A percentile compares a stretch with the other conserved stretches of the same genome.
Conservation (phyloP, 2,329 filamentous ascomycete species). For the Zymoseptoria tritici region DNA sequence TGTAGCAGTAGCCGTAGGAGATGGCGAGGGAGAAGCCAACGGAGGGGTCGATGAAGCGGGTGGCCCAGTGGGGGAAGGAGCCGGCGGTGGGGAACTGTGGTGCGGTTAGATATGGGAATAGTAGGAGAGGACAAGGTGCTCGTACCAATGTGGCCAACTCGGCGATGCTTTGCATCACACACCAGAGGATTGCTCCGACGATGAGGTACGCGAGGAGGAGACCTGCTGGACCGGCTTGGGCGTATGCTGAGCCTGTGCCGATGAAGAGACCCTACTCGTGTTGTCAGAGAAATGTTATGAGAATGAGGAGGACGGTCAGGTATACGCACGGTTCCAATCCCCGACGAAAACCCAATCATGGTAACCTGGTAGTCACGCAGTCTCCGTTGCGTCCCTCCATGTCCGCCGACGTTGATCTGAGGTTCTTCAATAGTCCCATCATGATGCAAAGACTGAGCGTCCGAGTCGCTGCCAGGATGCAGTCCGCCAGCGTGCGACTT, state of each 20-base stretch:
- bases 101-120: slow-evolving; percentile 10
- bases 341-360: slow-evolving; percentile 16
- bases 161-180: slow-evolving; percentile 27
- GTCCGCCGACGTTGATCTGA: slow-evolving; percentile 14
- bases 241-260: slow-evolving; percentile 40
- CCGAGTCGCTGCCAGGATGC: too few species aligned
- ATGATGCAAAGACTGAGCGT: too few species aligned
- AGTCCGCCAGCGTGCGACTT: too few species aligned
- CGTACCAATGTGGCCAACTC: slow-evolving; percentile 20
- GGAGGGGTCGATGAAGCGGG: too few species aligned
- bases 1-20: too few species aligned
- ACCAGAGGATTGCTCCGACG: slow-evolving; percentile 25
- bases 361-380: slow-evolving; percentile 17
- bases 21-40: too few species aligned
- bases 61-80: too few species aligned
- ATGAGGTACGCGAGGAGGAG: slow-evolving; percentile 40
- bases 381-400: slow-evolving; percentile 13
- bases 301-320: too few species aligned
- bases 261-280: slow-evolving; percentile 39
- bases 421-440: not conserved
- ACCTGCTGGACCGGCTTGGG: slow-evolving; percentile 41
- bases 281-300: too few species aligned
- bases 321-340: slow-evolving; percentile 37
- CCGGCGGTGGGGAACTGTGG: slow-evolving; percentile 19
- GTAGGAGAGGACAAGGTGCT: not conserved